Evolutionary conservation across 2,329 filamentous ascomycete species (phyloP).

Genomic region (Colletotrichum sansevieriae): DNA sequence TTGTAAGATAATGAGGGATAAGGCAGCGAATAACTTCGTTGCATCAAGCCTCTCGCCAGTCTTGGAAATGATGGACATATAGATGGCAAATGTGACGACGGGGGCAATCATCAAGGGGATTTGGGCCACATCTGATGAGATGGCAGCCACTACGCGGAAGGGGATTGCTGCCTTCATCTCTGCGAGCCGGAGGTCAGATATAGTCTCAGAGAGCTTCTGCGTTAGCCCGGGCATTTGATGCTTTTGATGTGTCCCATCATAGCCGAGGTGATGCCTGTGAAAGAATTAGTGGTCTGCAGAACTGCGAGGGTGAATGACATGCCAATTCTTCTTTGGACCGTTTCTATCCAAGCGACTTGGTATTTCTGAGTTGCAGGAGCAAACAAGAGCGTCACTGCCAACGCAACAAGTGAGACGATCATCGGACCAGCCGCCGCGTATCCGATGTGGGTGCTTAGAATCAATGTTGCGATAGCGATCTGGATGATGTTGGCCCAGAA

Average conservation of each 20-base stretch:
- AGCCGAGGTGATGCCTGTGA: conserved; percentile 55
- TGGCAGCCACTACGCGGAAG: conserved; percentile 50
- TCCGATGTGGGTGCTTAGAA: conserved; percentile 52
- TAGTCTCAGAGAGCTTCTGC: conserved; percentile 50
- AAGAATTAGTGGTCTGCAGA: neutral
- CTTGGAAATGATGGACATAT: conserved; percentile 17
- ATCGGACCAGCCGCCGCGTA: conserved; percentile 51
- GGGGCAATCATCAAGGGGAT: conserved; percentile 43
- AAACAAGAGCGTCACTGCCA: conserved; percentile 46
- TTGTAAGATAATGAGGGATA: conserved; percentile 45
- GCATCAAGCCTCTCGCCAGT: conserved; percentile 31
- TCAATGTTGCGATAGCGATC: conserved; percentile 50
- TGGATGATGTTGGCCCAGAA: conserved; percentile 54
- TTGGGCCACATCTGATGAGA: conserved; percentile 53
- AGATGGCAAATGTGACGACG: conserved; percentile 41
- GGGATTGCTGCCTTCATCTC: conserved; percentile 45
- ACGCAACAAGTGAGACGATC: conserved; percentile 47
- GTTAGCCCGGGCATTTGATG: conserved; percentile 63
- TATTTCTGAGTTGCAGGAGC: conserved; percentile 48
- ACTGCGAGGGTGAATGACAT: conserved; percentile 43
- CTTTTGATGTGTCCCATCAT: conserved; percentile 65
- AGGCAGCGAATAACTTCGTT: conserved; percentile 42
- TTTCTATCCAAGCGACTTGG: conserved; percentile 59
- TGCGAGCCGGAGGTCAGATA: conserved; percentile 41
- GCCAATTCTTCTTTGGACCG: conserved; percentile 62